Base-by-base conservation (phyloP, 2,329 filamentous ascomycete species). In the Aureobasidium vineae region DNA sequence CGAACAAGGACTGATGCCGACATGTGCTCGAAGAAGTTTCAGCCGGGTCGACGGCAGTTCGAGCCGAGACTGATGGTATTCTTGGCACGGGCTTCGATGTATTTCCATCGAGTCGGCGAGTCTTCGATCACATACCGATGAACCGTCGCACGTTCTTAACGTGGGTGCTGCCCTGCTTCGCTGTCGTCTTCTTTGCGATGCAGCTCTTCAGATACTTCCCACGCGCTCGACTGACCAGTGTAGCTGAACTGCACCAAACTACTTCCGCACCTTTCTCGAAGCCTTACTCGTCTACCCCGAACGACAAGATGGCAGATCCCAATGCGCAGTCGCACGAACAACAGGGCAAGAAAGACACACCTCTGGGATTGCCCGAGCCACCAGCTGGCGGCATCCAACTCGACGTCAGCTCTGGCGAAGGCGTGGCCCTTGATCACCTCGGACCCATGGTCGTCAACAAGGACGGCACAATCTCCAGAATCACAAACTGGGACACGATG, bases 401-500 rank as follows among this genome's bases (percentile, higher is more conserved):
- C 52, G 73, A 77, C 63, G 72, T 79, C 63, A 72, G 72, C 64
- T 72, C 68, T 45, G 74, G 73, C 5, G 68, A 71, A 56, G 74
- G 71, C 16, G 81, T 90, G 50, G 85, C 83, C 59, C 83, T 92
- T 10, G 88, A 91, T 73, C 83, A 86, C 68, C 79, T 92, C 28
- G 90, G 90, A 0, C 90, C 90, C 1, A 81, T 92, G 71, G 89
- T 93, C 1, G 86, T 92, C 65, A 90, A 91, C 75, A 79, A 81
- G 68, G 88, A 93, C 75, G 90, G 90, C 23, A 87, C 87, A 10
- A 76, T 92, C 70, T 87, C 86, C 66, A 83, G 89, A 40, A 90
- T 93, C 71, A 78, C 83, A 41, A 92, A 93, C 75, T 93, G 90
- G 90, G 81, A 79, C 10, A 79, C 87, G 70, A 91, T 92, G 90